phyloP scores from a whole-genome alignment of 768 basidiomycete genomes.

The Rossbeevera mucosa region DNA sequence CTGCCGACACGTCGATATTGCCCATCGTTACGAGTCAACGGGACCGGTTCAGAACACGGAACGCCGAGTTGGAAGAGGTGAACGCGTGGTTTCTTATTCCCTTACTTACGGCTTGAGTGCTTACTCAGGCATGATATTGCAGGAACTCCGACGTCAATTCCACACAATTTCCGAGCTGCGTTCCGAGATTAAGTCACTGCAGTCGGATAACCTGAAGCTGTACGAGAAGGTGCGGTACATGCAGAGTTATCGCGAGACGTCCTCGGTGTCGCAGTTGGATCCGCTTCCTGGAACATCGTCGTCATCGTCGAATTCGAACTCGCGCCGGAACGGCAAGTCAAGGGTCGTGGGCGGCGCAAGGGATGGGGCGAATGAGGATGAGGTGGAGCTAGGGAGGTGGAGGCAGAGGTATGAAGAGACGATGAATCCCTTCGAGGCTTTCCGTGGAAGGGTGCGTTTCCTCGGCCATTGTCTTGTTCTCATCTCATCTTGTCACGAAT shows the following conservation, averaged over 20 bases:
- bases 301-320: conserved; percentile 5
- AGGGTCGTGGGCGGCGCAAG: background rate
- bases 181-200: conserved; percentile 84
- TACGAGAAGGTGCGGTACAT: conserved; percentile 99
- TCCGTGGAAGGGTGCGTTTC: conserved; percentile 83
- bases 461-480: too few relatives aligned
- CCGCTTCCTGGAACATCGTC: conserved; percentile 49
- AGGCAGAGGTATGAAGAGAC: conserved; percentile 90
- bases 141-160: conserved; percentile 95
- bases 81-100: conserved; percentile 6
- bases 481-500: background rate
- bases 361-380: conserved; percentile 31
- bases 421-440: conserved; percentile 98
- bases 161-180: conserved; percentile 93
- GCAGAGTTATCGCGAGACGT: conserved; percentile 89
- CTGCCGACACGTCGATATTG: conserved; percentile 91
- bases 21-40: conserved; percentile 97
- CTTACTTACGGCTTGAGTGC: background rate
- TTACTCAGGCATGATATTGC: background rate
- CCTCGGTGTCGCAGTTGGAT: conserved; percentile 59
- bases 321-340: conserved; percentile 2
- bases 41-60: conserved; percentile 95
- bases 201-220: conserved; percentile 93
- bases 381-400: conserved; percentile 83
- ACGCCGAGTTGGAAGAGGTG: conserved; percentile 95